These are phyloP conservation scores for Solanum ahanhuiri DNA, from an alignment of 257 asterid genomes.

Conservation along the genomic window DNA sequence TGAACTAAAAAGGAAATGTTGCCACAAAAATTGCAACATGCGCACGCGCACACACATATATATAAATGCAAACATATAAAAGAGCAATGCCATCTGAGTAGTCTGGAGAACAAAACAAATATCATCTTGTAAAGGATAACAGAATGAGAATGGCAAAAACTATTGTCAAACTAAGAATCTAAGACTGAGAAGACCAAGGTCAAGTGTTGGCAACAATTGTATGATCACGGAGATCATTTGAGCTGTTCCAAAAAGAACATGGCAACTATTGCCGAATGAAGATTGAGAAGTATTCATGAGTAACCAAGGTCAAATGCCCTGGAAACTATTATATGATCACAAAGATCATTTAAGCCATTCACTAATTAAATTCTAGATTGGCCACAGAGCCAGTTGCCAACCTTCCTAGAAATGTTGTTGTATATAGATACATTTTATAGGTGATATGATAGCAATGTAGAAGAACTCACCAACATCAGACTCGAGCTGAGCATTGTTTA, in stretches of 20 bases:
- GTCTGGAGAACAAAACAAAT: background rate
- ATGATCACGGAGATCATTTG: background rate
- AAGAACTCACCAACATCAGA: conserved; percentile 75
- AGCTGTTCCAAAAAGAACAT: background rate
- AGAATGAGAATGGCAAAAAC: background rate
- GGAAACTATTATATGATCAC: background rate
- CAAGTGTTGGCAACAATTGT: background rate
- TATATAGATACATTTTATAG: background rate
- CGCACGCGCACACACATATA: background rate
- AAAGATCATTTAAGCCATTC: background rate
- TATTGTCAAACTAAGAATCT: background rate
- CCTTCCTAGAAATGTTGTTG: background rate
- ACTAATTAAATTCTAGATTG: background rate
- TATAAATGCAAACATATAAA: background rate
- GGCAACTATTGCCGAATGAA: background rate
- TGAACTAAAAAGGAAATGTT: background rate
- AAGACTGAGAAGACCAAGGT: background rate
- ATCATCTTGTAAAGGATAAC: background rate
- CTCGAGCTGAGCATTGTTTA: conserved; percentile 71
- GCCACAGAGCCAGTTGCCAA: background rate
- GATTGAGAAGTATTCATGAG: background rate
- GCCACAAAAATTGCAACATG: background rate
- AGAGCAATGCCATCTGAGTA: background rate
- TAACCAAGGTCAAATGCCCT: background rate
- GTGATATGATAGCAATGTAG: background rate